Evolutionary conservation across 2,329 filamentous ascomycete genomes (phyloP).

Genomic region (Hymenoscyphus repandus): DNA sequence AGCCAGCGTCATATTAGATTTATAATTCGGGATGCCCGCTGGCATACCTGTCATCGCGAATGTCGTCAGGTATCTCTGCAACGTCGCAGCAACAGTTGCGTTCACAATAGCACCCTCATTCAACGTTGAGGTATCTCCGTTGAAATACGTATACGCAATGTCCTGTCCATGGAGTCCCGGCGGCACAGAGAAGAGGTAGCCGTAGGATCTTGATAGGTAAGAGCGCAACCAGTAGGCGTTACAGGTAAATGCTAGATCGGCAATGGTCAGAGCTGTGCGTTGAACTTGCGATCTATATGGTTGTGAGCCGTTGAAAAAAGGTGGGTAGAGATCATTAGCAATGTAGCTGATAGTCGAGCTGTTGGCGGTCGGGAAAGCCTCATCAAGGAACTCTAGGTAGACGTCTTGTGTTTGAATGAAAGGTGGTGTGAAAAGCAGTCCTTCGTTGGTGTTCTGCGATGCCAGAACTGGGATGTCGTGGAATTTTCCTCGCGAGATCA

Average conservation of each 20-base stretch:
- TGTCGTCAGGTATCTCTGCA: conserved; percentile 35
- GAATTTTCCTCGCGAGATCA: conserved; percentile 39
- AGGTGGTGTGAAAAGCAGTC: conserved; percentile 37
- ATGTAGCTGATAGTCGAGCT: conserved; percentile 36
- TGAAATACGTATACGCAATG: conserved; percentile 47
- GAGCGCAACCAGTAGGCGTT: conserved; percentile 45
- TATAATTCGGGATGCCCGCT: conserved; percentile 13
- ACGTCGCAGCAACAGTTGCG: conserved; percentile 19
- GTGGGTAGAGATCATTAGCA: conserved; percentile 42
- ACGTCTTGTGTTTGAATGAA: conserved; percentile 12
- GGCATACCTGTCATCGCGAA: conserved; percentile 33
- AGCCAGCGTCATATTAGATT: no score
- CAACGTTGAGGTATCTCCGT: conserved; percentile 24
- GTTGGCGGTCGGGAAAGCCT: conserved; percentile 14
- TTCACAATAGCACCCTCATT: conserved; percentile 20
- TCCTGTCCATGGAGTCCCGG: conserved; percentile 50
- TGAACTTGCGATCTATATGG: conserved; percentile 40
- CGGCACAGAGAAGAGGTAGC: conserved; percentile 47
- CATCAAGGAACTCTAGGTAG: conserved; percentile 11
- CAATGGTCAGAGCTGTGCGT: conserved; percentile 37
- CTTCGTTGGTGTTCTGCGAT: conserved; percentile 40
- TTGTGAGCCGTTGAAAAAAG: conserved; percentile 38
- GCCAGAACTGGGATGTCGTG: conserved; percentile 40
- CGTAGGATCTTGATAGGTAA: conserved; percentile 40
- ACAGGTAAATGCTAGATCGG: conserved; percentile 44